Conservation (phyloP, 768 basidiomycete species). For the Phylloporus arenicola region DNA sequence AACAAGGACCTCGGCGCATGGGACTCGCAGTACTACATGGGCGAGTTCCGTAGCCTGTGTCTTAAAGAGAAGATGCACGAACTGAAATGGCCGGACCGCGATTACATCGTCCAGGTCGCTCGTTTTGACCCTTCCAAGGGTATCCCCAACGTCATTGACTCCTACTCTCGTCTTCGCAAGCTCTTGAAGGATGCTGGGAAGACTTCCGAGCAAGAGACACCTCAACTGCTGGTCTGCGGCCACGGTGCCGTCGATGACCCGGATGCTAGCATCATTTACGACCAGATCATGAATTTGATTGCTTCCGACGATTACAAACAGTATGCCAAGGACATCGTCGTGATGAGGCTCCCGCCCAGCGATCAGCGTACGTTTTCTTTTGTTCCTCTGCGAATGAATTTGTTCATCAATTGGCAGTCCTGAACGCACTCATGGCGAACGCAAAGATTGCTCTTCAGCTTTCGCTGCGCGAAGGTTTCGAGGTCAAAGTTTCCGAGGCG, state of each 20-base stretch:
- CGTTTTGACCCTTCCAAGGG: conserved; percentile 90
- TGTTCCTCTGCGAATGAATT: neutral
- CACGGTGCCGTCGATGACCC: conserved; percentile 95
- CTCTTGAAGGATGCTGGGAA: conserved; percentile 45
- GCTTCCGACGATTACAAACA: conserved; percentile 44
- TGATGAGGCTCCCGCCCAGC: conserved; percentile 77
- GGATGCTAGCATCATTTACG: conserved; percentile 89
- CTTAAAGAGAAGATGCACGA: conserved; percentile 76
- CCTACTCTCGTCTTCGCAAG: conserved; percentile 78
- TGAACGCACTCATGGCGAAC: conserved; percentile 87
- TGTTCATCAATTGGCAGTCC: conserved; percentile 39
- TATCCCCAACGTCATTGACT: conserved; percentile 79
- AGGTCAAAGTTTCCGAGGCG: conserved; percentile 96
- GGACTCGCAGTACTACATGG: conserved; percentile 88
- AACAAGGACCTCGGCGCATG: conserved; percentile 82
- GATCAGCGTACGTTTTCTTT: conserved; percentile 60
- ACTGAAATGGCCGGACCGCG: conserved; percentile 71
- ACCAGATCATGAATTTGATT: conserved; percentile 64
- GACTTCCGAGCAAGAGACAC: conserved; percentile 47
- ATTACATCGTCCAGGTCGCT: conserved; percentile 89
- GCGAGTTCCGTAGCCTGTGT: conserved; percentile 76
- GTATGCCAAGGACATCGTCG: conserved; percentile 60
- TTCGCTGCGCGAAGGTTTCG: conserved; percentile 92
- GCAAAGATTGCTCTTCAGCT: conserved; percentile 87
- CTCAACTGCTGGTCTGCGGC: conserved; percentile 79